Evolutionary conservation across 2,329 filamentous ascomycete species (phyloP), one percentile per base, ranked within the genome.

Genomic region (Pezizomycotina sp.): DNA sequence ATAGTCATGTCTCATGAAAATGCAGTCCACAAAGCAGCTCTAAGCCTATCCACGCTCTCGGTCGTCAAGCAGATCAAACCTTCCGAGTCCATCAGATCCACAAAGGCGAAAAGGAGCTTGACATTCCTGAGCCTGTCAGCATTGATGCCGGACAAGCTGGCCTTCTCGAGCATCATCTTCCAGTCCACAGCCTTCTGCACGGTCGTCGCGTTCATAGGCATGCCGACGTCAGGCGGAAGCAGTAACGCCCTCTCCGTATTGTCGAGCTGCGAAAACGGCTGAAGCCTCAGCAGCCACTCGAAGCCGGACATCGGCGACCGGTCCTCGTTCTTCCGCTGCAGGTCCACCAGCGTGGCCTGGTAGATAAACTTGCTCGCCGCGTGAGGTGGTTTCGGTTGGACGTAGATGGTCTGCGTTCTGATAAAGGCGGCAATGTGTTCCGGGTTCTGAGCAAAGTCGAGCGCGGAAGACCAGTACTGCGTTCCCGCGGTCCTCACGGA

Each of bases 401-500:
- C 71, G 50, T 74, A 74, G 26, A 93, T 61, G 1, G 71, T 78
- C 49, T 91, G 81, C 16, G 74, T 74, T 13, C 64, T 62, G 7
- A 60, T 61, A 59, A 92, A 82, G 3, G 73, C 69, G 1, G 65
- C 57, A 4, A 69, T 61, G 31, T 89, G 68, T 0, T 62, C 56
- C 0, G 73, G 62, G 38, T 77, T 71, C 31, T 64, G 60, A 3
- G 60, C 61, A 46, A 93, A 82, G 52, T 89, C 74, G 3, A 92
- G 63, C 4, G 73, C 71, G 2, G 91, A 65, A 26, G 80, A 75
- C 84, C 84, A 93, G 60, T 81, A 86, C 4, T 71, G 63, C 3
- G 72, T 65, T 1, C 71, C 65, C 4, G 64, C 64, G 2, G 73
- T 73, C 1, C 71, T 73, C 12, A 84, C 61, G 15, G 61, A 64